Base-by-base conservation (phyloP, 148 eudicot species). In the Tetragonia tetragonoides region DNA sequence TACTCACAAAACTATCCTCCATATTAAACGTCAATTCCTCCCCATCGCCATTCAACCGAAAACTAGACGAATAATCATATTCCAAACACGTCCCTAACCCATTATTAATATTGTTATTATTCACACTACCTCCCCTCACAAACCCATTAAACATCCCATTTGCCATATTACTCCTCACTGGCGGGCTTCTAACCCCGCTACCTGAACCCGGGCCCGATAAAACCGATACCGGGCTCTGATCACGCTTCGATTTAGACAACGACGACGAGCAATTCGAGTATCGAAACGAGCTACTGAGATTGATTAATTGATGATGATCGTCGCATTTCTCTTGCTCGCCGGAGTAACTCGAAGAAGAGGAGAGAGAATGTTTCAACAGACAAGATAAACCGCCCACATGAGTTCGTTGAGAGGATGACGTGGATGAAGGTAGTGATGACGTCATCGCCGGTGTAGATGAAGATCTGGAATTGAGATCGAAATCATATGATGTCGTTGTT, bases 201-300 rank as follows among this genome's bases (percentile, higher is more conserved):
- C 39, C 76, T 69, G 90, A 89, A 75, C 84, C 81, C 14, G 92
- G 88, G 18, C 85, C 93, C 54, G 89, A 89, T 10, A 95, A 75
- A 75, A 93, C 97, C 76, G 99, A 95, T 1, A 89, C 93, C 0
- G 99, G 99, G 73, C 97, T 93, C 78, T 85, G 92, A 82, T 91
- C 93, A 18, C 88, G 79, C 78, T 88, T 90, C 79, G 83, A 67
- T 40, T 86, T 86, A 56, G 95, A 88, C 46, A 88, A 87, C 66
- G 41, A 39, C 7, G 70, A 49, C 1, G 72, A 70, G 66, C 79
- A 69, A 41, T 53, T 70, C 42, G 90, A 80, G 72, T 83, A 87
- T 16, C 92, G 83, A 76, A 83, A 89, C 10, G 93, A 90, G n/a
- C 87, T 82, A 41, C 85, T 78, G 23, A 88, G 77, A 37, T 44